Evolutionary conservation across 1,284 basidiomycete genomes (phyloP), one percentile per base, ranked within the genome.

Genomic region (Apiotrichum laibachii): DNA sequence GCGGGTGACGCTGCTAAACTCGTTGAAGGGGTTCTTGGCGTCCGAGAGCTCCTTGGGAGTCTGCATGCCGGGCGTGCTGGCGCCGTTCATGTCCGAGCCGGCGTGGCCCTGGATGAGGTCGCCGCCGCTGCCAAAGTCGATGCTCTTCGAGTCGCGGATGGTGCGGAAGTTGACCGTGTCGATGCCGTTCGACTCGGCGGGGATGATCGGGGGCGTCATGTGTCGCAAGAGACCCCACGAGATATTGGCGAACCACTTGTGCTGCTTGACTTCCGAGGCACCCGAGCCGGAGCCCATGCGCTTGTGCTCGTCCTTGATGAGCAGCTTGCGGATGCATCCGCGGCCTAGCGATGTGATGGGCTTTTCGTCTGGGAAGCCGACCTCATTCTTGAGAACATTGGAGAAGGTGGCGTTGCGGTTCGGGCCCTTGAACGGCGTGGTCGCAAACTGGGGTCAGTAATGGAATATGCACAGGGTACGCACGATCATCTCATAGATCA

Each of bases 401-500:
- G 87, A 83, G 82, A 99, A 99, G 31, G 96, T 99, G 69, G 93
- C 89, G 77, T 90, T 90, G 67, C 96, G 88, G 80, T 94, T 89
- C 51, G 85, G 82, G 45, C 95, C 96, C 81, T 99, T 99, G 88
- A 99, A 99, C 39, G 96, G 96, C 55, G 96, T 99, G 54, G 92
- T 96, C 40, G 92, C 94, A 77, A 89, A 96, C 92, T 94, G 78
- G 19, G 46, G 54, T 62, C 55, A 68, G 64, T 48, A 43, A 39
- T 5, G 34, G 4, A 40, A 1, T 18, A n/a, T 2, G 26, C 21
- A 43, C 5, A 72, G 64, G 61, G 18, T 16, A 88, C 91, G 83
- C 82, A 94, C 92, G 79, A 99, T 96, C 96, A 99, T 99, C 82
- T 99, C 96, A 81, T 95, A 97, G 70, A 99, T 92, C 71, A 99